These are phyloP conservation scores for Aspergillus sclerotioniger DNA, from an alignment of 495 filamentous ascomycete species.

Conservation along the genomic window DNA sequence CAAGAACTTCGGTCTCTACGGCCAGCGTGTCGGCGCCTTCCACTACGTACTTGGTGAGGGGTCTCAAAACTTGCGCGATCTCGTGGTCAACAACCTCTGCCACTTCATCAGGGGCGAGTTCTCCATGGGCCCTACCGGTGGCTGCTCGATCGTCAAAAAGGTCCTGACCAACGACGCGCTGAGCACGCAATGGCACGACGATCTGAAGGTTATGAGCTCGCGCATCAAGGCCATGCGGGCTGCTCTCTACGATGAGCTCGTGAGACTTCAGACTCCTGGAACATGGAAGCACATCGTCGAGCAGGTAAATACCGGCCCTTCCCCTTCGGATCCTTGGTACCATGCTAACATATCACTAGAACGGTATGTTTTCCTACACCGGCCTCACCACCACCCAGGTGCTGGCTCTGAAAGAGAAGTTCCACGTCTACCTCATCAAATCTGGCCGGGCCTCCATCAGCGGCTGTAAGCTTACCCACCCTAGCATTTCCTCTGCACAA, in stretches of 20 bases:
- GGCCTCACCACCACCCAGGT: slow-evolving; percentile 46
- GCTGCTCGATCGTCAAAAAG: slow-evolving; percentile 50
- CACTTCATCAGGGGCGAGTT: slow-evolving; percentile 48
- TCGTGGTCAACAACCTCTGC: slow-evolving; percentile 43
- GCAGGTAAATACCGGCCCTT: slow-evolving; percentile 30
- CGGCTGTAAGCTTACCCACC: slow-evolving; percentile 35
- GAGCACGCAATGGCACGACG: slow-evolving; percentile 45
- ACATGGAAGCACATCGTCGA: slow-evolving; percentile 51
- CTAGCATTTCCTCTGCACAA: background rate
- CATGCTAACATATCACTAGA: slow-evolving; percentile 26
- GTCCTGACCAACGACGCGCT: slow-evolving; percentile 42
- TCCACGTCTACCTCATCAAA: slow-evolving; percentile 50
- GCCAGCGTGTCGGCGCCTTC: slow-evolving; percentile 50
- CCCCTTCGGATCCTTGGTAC: background rate
- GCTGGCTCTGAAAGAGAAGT: slow-evolving; percentile 44
- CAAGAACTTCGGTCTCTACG: slow-evolving; percentile 58
- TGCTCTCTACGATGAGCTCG: slow-evolving; percentile 44
- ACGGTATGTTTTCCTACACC: slow-evolving; percentile 55
- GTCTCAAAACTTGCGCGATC: slow-evolving; percentile 32
- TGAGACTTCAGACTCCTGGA: slow-evolving; percentile 43
- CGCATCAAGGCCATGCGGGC: slow-evolving; percentile 50
- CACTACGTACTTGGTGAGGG: slow-evolving; percentile 43
- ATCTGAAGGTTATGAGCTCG: slow-evolving; percentile 52
- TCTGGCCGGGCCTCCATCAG: slow-evolving; percentile 49
- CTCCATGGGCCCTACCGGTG: slow-evolving; percentile 48